Evolutionary conservation across 2,329 filamentous ascomycete genomes (phyloP).

Genomic region (Aspergillus texensis): DNA sequence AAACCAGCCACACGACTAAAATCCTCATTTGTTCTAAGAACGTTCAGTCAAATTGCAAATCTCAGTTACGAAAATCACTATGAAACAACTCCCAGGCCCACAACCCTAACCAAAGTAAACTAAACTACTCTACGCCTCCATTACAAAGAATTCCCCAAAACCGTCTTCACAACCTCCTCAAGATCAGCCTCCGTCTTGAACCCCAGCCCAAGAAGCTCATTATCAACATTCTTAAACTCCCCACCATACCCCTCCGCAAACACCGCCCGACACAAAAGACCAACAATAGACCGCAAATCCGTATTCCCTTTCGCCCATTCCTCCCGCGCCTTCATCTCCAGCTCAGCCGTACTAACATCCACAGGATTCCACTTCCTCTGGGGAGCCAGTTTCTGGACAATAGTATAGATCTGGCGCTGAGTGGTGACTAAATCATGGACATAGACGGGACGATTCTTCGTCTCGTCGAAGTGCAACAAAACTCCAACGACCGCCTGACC

Average conservation of each 20-base stretch:
- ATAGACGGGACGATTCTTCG: slow-evolving; percentile 14
- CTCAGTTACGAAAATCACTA: background rate
- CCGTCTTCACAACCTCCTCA: slow-evolving; percentile 5
- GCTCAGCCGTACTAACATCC: background rate
- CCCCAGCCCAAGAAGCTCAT: slow-evolving; percentile 6
- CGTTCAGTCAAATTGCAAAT: background rate
- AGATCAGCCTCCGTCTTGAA: slow-evolving; percentile 1
- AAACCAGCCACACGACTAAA: rapidly evolving
- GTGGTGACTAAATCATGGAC: slow-evolving; percentile 12
- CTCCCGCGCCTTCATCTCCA: background rate
- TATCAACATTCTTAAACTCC: slow-evolving; percentile 7
- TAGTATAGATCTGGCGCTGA: slow-evolving; percentile 12
- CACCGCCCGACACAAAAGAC: background rate
- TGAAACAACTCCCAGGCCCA: background rate
- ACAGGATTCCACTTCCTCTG: background rate
- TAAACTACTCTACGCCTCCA: no score
- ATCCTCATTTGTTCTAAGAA: background rate
- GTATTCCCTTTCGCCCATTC: background rate
- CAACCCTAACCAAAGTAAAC: no score
- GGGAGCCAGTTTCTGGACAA: slow-evolving; percentile 1
- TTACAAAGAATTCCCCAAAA: background rate
- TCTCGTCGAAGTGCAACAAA: slow-evolving; percentile 1
- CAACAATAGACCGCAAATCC: background rate
- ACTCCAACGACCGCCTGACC: slow-evolving; percentile 1
- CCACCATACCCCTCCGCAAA: slow-evolving; percentile 10